A percentile compares a stretch with the other conserved stretches of the same genome.
Conservation (phyloP, 306 rosid genomes). For the Medicago truncatula region MtrunA17r5.0-ANR NC_053042.1:20471501-20472000, state of each 20-base stretch:
- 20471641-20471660: no score
- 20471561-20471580: no score
- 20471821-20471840: conserved; percentile 50
- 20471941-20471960: conserved; percentile 33
- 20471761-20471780: conserved; percentile 57
- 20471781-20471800: conserved; percentile 64
- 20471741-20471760: conserved; percentile 32
- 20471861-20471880: conserved; percentile 75
- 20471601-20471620: no score
- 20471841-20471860: conserved; percentile 60
- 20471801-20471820: conserved; percentile 52
- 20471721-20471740: conserved; percentile 46
- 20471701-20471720: no score
- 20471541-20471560: no score
- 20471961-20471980: conserved; percentile 13
- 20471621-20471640: no score
- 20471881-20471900: conserved; percentile 59
- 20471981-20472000: not conserved
- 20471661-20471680: no score
- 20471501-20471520: no score
- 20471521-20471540: no score
- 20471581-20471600: no score
- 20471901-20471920: conserved; percentile 38
- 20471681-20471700: no score
- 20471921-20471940: conserved; percentile 44